Evolutionary conservation across 2,329 filamentous ascomycete genomes (phyloP).

Genomic region (Apiospora malaysiana): DNA sequence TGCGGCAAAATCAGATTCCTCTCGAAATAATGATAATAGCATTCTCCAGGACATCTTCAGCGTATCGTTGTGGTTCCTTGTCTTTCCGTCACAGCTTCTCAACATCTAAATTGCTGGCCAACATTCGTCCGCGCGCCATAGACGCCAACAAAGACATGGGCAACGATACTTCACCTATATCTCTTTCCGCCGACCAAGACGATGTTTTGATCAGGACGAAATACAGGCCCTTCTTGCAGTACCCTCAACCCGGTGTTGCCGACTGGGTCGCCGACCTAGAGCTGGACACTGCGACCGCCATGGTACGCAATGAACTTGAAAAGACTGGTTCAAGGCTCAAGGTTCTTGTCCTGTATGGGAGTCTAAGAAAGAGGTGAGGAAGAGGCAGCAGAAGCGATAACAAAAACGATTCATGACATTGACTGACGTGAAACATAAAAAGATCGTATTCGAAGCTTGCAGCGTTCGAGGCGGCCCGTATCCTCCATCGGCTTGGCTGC

Average conservation of each 20-base stretch:
- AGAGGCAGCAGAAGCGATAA: too few species aligned
- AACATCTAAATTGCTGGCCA: not conserved
- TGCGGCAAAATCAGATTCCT: not conserved
- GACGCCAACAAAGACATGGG: too few species aligned
- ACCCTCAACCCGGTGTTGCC: conserved; percentile 39
- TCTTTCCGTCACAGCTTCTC: not conserved
- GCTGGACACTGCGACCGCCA: conserved; percentile 55
- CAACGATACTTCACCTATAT: not conserved
- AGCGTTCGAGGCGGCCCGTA: conserved; percentile 63
- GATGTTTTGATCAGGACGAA: not conserved
- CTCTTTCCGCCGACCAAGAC: not conserved
- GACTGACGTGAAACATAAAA: not conserved
- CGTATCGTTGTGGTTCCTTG: not conserved
- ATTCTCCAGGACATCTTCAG: not conserved
- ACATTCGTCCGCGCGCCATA: not conserved
- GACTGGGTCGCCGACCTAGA: conserved; percentile 66
- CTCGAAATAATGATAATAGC: not conserved
- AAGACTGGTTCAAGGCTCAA: conserved; percentile 47
- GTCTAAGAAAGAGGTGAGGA: conserved; percentile 51
- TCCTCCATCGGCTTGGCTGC: conserved; percentile 68
- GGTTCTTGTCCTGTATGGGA: conserved; percentile 67
- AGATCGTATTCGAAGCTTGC: conserved; percentile 67
- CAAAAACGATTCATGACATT: too few species aligned
- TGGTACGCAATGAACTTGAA: conserved; percentile 55
- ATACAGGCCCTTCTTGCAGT: conserved; percentile 64